Base-by-base conservation (phyloP, 2,329 filamentous ascomycete genomes). In the Grosmannia serpens region DNA sequence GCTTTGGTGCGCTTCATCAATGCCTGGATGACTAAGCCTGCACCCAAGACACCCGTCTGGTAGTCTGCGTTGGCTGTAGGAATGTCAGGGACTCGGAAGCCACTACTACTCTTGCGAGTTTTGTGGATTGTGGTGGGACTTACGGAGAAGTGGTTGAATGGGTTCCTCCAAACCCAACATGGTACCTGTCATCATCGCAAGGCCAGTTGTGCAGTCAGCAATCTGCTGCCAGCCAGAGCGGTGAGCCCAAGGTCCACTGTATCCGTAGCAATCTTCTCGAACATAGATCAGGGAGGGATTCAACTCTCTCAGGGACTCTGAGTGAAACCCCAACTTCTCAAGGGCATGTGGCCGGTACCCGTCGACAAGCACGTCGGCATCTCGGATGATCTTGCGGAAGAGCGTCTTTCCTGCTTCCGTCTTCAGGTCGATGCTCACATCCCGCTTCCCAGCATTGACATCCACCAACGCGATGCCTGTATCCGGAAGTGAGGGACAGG, bases 341-440 rank as follows among this genome's bases (percentile, higher is more conserved):
- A 82, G 68, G 20, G 70, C 69, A 13, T 71, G 71, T 15, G 71
- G 70, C n/a, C 78, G 70, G 69, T 76, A 82, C 29, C 79, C 78
- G 59, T 80, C 75, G 24, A 82, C 66, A 60, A 81, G 76, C 44
- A 81, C 73, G 63, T 83, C 80, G 3, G 74, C 77, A 1, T 77
- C 75, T 6, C 65, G 65, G 20, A 53, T 15, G 8, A 58, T 41
- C 46, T 54, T 33, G n/a, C 24, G 27, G 24, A 81, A 66, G 17
- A 70, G 68, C 1, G 65, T 65, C 60, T 69, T 71, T 56, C 76
- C 77, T 2, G 68, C 65, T 1, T 70, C 61, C 2, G 26, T 58
- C 41, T 71, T 70, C 41, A 81, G 73, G 61, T 83, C 75, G 3
- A 82, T 65, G 11, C 68, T 68, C 3, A 72, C 68, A 4, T 72